Base-by-base conservation (phyloP, 768 basidiomycete genomes). In the Pluteus cervinus region DNA sequence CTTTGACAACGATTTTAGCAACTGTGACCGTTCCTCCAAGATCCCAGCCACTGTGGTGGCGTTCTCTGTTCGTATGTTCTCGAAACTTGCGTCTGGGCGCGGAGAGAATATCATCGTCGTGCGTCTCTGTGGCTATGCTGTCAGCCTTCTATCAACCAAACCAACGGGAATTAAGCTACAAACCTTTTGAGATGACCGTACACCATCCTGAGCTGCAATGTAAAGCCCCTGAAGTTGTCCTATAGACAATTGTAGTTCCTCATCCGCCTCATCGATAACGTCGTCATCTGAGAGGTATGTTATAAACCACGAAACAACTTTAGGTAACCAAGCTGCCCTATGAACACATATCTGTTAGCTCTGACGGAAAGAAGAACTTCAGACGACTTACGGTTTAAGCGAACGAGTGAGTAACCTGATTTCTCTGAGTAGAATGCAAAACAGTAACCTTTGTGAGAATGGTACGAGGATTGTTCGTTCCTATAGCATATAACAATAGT, bases 341-440 rank as follows among this genome's bases (percentile, higher is more conserved):
- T 39, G 21, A 41, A 35, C 11, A 31, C n/a, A 41, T 29, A 23
- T 40, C 4, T 26, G 30, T 8, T 6, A 18, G 18, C 29, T 8
- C 17, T n/a, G 18, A 21, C 8, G n/a, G n/a, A n/a, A 15, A 28
- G 16, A 40, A 29, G 36, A 10, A 34, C n/a, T 14, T 6, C 10
- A 33, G 17, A 16, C 12, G 18, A 53, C 76, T 29, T 55, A 85
- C 82, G 68, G 54, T 55, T 80, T 84, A 18, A 80, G 52, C 1
- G 82, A 83, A 33, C 74, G 67, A 1, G 76, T 79, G 5, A 81
- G 48, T 4, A 83, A 57, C 36, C 86, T 62, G 24, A 84, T 71
- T 49, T 85, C 79, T 2, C 74, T 65, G 35, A 87, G 73, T 5
- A 89, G 55, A 14, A 74, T 62, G 39, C 69, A 72, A 36, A 83